phyloP scores from a whole-genome alignment of 2,329 filamentous ascomycete genomes.

The Xylariaceae sp. region DNA sequence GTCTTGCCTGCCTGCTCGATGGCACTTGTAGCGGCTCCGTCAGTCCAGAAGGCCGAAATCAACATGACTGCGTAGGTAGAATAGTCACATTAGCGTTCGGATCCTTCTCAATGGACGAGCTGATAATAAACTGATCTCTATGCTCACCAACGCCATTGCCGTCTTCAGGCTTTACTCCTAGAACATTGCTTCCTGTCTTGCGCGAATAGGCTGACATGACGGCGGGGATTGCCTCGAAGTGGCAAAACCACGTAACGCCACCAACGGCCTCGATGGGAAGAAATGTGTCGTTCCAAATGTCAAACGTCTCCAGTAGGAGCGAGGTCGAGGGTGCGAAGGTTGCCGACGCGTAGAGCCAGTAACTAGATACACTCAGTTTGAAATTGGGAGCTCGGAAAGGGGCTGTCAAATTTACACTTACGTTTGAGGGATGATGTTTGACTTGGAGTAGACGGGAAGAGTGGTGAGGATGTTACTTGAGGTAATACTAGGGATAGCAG shows the following conservation, averaged over 20 bases:
- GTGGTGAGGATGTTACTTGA: neutral
- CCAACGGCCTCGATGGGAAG: neutral
- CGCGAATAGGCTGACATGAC: neutral
- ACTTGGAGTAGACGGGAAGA: neutral
- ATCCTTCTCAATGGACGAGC: neutral
- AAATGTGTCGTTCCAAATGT: neutral
- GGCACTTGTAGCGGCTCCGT: slow-evolving; percentile 1
- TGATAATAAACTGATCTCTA: neutral
- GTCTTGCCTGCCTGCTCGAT: slow-evolving; percentile 1
- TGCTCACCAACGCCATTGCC: neutral
- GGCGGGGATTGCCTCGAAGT: neutral
- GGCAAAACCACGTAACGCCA: neutral
- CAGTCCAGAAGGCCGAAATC: slow-evolving; percentile 1
- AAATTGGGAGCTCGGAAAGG: neutral
- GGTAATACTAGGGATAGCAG: neutral
- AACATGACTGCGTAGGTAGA: neutral
- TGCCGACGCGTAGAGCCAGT: neutral
- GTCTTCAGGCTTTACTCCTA: neutral
- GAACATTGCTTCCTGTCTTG: neutral
- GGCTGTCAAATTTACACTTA: neutral
- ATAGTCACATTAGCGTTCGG: neutral
- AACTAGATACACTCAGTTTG: neutral
- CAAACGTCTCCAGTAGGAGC: neutral
- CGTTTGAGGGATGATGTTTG: neutral
- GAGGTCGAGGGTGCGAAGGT: neutral